A percentile compares a stretch with the other conserved stretches of the same genome.
Conservation (phyloP, 805 yeast species). For the Candida pini region DNA sequence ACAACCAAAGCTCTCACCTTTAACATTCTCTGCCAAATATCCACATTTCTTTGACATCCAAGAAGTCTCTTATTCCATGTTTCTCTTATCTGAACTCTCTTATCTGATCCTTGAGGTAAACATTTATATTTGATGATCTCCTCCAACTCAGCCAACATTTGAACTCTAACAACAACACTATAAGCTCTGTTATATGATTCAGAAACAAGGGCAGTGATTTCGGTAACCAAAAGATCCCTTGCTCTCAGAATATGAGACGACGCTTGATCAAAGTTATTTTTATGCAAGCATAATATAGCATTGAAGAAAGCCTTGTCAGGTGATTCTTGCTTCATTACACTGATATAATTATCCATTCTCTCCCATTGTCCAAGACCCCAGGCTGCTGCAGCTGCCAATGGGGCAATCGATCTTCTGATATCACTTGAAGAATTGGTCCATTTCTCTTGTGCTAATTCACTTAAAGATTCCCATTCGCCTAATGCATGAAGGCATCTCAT, state of each 20-base stretch:
- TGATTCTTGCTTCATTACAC: conserved; percentile 85
- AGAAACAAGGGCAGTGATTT: conserved; percentile 87
- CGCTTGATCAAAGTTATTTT: conserved; percentile 82
- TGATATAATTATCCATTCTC: conserved; percentile 83
- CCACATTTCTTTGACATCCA: conserved; percentile 96
- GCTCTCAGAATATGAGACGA: conserved; percentile 74
- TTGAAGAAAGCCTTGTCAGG: conserved; percentile 95
- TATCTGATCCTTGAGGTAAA: conserved; percentile 77
- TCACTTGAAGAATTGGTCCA: conserved; percentile 77
- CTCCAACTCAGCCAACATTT: conserved; percentile 94
- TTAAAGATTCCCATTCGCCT: conserved; percentile 97
- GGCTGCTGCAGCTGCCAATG: conserved; percentile 97
- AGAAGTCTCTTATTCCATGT: conserved; percentile 92
- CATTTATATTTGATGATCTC: conserved; percentile 88
- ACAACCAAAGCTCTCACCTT: conserved; percentile 91
- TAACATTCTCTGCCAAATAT: conserved; percentile 96
- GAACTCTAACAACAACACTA: conserved; percentile 93
- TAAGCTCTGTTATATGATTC: conserved; percentile 97
- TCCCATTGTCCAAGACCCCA: conserved; percentile 99
- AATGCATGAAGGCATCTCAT: conserved; percentile 96
- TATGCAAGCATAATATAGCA: conserved; percentile 80
- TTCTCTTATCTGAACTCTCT: conserved; percentile 69
- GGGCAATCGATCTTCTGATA: conserved; percentile 79
- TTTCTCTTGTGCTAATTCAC: conserved; percentile 77
- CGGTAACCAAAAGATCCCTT: conserved; percentile 84